Base-by-base conservation (phyloP, 176 grass and related monocot genomes). In the Echinochloa phyllopogon region DNA sequence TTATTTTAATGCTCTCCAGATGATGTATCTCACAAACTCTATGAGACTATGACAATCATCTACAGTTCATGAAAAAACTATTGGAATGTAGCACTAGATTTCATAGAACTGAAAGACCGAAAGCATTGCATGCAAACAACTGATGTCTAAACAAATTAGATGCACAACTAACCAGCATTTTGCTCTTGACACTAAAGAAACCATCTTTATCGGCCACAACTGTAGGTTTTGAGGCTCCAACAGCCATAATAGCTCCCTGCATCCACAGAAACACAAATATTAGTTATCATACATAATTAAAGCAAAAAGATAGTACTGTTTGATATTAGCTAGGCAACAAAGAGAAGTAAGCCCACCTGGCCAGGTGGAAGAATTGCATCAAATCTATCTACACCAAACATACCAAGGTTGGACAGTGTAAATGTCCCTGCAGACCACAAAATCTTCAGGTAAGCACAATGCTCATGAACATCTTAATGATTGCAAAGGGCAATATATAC, bases 341-440 rank as follows among this genome's bases (percentile, higher is more conserved):
- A 33, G 21, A 13, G 13, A 80, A 51, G 56, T 48, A 76, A 88
- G 84, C 37, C 25, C 52, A 99, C 93, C 96, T 99, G 93, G 49
- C 96, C 93, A 89, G 96, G 93, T 62, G 96, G 96, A 96, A 99
- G 96, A 73, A 99, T 99, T 21, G 96, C 96, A 86, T 99, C 96
- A 77, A 96, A 99, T 82, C 91, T 88, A 74, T 96, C 93, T 62
- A 99, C 96, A 45, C 93, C 96, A 91, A 96, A 99, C 96, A 99
- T 99, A 78, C 96, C 96, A 75, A 99, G 69, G 85, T 96, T 99
- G 29, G 96, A 96, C 17, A 99, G 79, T 40, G 96, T 99, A 94
- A 96, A 99, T 76, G 96, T 96, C 33, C 96, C 96, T 99, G 63
- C 29, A 88, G 33, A 87, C 14, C 20, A 85, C 15, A 65, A 83